phyloP scores from a whole-genome alignment of 768 basidiomycete species.

The Lentinula boryana region DNA sequence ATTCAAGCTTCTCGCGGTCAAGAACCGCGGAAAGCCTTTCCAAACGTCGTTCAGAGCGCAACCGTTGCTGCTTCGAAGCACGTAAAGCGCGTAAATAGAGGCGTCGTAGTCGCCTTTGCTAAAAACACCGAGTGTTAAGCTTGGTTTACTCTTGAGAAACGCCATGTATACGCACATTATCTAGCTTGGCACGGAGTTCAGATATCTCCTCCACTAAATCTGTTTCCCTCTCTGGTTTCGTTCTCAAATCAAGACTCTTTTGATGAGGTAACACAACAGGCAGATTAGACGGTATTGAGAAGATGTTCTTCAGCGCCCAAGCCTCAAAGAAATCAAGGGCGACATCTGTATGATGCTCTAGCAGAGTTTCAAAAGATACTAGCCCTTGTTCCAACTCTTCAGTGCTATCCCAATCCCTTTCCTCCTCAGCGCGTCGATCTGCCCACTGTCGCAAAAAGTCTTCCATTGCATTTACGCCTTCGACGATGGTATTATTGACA shows the following conservation, averaged over 20 bases:
- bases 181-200: constrained; percentile 56
- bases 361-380: constrained; percentile 80
- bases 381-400: constrained; percentile 76
- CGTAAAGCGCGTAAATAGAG: constrained; percentile 49
- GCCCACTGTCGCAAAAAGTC: constrained; percentile 72
- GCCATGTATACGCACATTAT: constrained; percentile 47
- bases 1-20: constrained; percentile 28
- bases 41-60: constrained; percentile 38
- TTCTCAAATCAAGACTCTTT: constrained; percentile 58
- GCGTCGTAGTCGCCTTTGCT: constrained; percentile 67
- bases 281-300: constrained; percentile 63
- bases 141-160: constrained; percentile 1
- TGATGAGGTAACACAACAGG: constrained; percentile 77
- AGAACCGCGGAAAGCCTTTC: constrained; percentile 37
- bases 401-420: constrained; percentile 49
- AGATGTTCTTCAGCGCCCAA: constrained; percentile 86
- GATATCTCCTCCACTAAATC: constrained; percentile 66
- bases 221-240: constrained; percentile 50
- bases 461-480: constrained; percentile 76
- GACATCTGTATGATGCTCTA: constrained; percentile 84
- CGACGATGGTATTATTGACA: constrained; percentile 72
- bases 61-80: constrained; percentile 37
- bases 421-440: constrained; percentile 46
- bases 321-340: constrained; percentile 91
- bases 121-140: neutral